These are phyloP conservation scores for Wickerhamiella spandovensis DNA, from an alignment of 805 yeast genomes.

Conservation along the genomic window DNA sequence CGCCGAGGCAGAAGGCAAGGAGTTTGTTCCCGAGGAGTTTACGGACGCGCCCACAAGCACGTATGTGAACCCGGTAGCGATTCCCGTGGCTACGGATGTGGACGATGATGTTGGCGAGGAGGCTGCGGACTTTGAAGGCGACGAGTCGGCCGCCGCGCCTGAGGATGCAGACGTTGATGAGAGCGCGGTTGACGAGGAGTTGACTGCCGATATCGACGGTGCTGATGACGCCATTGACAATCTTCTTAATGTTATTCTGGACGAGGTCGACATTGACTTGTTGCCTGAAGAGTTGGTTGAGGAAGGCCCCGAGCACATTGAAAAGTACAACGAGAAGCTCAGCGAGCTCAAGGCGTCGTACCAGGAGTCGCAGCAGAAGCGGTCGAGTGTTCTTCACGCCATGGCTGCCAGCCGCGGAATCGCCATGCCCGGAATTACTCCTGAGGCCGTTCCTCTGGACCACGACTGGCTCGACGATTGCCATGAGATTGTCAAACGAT, in stretches of 20 bases:
- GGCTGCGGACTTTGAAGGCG: slow-evolving; percentile 1
- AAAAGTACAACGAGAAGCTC: slow-evolving; percentile 9
- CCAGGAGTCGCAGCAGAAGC: not conserved
- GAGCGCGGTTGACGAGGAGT: slow-evolving; percentile 36
- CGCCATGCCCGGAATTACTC: slow-evolving; percentile 7
- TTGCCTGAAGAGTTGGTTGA: slow-evolving; percentile 17
- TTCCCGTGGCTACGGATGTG: not conserved
- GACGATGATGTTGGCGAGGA: slow-evolving; percentile 2
- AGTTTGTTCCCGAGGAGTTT: slow-evolving; percentile 2
- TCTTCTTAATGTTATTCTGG: slow-evolving; percentile 38
- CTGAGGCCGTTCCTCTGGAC: slow-evolving; percentile 3
- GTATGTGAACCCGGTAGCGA: not conserved
- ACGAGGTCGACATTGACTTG: slow-evolving; percentile 13
- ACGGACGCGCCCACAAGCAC: not conserved
- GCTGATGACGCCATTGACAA: slow-evolving; percentile 36
- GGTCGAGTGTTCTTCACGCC: not conserved
- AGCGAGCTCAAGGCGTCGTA: not conserved
- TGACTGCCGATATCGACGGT: slow-evolving; percentile 12
- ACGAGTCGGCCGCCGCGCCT: slow-evolving; percentile 23
- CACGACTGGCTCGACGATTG: slow-evolving; percentile 6
- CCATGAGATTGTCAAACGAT: slow-evolving; percentile 10
- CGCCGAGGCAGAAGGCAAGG: slow-evolving; percentile 5
- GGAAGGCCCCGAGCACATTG: slow-evolving; percentile 18
- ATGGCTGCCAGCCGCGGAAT: slow-evolving; percentile 1
- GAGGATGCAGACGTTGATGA: slow-evolving; percentile 45